A percentile compares a stretch with the other conserved stretches of the same genome.
phyloP scores from a whole-genome alignment of 768 basidiomycete genomes.

The Lentinus tigrinus region DNA sequence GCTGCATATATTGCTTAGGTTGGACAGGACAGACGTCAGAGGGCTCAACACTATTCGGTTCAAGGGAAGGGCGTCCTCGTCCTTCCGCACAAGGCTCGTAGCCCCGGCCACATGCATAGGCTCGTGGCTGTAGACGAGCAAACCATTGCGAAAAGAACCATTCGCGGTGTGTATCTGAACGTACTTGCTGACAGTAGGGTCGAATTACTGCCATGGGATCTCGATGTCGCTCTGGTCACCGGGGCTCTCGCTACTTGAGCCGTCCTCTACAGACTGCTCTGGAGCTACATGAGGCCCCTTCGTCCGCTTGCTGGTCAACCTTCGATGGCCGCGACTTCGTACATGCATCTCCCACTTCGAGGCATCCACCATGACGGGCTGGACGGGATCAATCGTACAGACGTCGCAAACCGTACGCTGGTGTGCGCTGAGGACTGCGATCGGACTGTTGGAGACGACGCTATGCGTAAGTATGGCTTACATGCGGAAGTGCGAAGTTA shows the following conservation, averaged over 20 bases:
- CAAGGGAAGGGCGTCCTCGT: no score
- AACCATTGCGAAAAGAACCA: no score
- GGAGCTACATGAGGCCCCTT: not conserved
- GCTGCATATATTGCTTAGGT: no score
- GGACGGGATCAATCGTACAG: slow-evolving; percentile 57
- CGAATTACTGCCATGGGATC: no score
- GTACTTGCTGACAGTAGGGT: no score
- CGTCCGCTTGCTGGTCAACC: slow-evolving; percentile 26
- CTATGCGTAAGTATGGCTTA: not conserved
- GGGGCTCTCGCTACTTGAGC: not conserved
- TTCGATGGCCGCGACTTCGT: slow-evolving; percentile 53
- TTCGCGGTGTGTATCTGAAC: no score
- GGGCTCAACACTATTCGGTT: no score
- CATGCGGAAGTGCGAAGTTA: not conserved
- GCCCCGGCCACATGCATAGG: no score
- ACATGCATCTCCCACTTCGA: slow-evolving; percentile 56
- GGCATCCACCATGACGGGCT: slow-evolving; percentile 65
- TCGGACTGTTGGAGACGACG: slow-evolving; percentile 48
- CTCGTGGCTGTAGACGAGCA: no score
- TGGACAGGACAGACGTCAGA: no score
- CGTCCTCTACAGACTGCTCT: not conserved
- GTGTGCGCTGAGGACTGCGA: slow-evolving; percentile 50
- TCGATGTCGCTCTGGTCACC: not conserved
- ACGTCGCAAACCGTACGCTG: slow-evolving; percentile 57
- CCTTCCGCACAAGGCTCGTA: no score